Evolutionary conservation across 2,329 filamentous ascomycete species (phyloP), one percentile per base, ranked within the genome.

Genomic region (Plectosphaerella sp.): DNA sequence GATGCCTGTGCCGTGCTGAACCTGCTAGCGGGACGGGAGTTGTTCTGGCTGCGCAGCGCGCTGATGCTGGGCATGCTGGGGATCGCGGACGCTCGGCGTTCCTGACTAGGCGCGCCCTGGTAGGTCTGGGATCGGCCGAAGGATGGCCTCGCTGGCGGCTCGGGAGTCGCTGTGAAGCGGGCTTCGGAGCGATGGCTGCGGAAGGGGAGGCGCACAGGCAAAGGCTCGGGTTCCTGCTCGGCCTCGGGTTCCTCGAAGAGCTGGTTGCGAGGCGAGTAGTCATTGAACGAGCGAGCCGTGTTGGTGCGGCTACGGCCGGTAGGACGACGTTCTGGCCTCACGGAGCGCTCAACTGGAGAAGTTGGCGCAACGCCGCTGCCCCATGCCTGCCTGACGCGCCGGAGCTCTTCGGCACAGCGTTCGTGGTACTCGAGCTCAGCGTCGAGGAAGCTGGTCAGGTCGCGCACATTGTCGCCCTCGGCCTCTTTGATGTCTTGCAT

Each of bases 401-500:
- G 75, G 51, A 97, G 80, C 59, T 95, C 88, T 59, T 97, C 92
- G 50, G 88, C 83, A 66, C 91, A 96, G 55, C 88, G 86, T 67
- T 97, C 93, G 67, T 97, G 89, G 72, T 94, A 97, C 57, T 88
- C 87, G 53, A 97, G 78, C 72, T 97, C 89, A 41, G 90, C 88
- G 56, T 97, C 92, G 49, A 97, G 74, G 67, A 97, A 95, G 16
- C 83, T 76, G 4, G 84, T 85, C 52, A 97, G 75, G 64, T 96
- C 91, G 47, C 81, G 78, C 42, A 96, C 82, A 63, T 86, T 91
- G 57, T 97, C 93, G 43, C 77, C 79, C 70, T 97, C 93, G 20
- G 90, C 83, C 62, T 97, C 92, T 73, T 94, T 93, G 72, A 97
- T 95, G 64, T 97, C 93, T 70, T 95, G 84, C 94, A 97, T 97